Conservation (phyloP, 1,139 yeast genomes). For the Pichia sp. region DNA sequence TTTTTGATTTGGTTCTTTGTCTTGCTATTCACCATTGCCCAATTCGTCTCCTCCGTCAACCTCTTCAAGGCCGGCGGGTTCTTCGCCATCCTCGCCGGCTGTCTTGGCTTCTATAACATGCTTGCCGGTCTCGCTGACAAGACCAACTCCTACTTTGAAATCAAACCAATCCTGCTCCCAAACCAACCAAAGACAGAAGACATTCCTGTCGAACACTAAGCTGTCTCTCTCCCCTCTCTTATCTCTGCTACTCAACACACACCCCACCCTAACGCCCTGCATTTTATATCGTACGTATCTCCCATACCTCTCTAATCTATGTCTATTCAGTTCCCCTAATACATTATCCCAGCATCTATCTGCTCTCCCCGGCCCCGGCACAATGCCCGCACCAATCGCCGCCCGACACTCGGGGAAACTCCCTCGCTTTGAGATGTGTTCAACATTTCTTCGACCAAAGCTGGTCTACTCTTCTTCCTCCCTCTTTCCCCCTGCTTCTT, state of each 20-base stretch:
- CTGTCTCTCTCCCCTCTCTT: neutral
- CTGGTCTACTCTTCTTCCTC: no score
- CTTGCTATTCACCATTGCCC: slow-evolving; percentile 55
- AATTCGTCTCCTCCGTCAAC: slow-evolving; percentile 45
- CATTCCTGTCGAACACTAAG: neutral
- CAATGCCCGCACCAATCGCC: no score
- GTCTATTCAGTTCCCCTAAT: no score
- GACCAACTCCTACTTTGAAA: slow-evolving; percentile 39
- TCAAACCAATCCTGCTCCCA: slow-evolving; percentile 39
- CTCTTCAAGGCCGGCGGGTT: slow-evolving; percentile 70
- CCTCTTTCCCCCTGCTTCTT: neutral
- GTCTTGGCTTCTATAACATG: slow-evolving; percentile 60
- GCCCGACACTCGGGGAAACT: no score
- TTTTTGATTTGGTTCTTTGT: slow-evolving; percentile 54
- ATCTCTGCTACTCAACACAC: neutral
- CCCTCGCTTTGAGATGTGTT: no score
- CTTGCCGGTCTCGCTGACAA: slow-evolving; percentile 42
- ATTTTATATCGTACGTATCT: no score
- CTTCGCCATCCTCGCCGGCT: slow-evolving; percentile 58
- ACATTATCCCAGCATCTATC: no score
- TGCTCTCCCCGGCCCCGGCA: no score
- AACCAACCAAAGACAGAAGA: slow-evolving; percentile 26
- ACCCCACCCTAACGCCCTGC: neutral
- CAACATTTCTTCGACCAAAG: no score
- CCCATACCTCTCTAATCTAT: no score